These are phyloP conservation scores for Rosa rugosa DNA, from an alignment of 306 rosid genomes.

Conservation along the genomic window DNA sequence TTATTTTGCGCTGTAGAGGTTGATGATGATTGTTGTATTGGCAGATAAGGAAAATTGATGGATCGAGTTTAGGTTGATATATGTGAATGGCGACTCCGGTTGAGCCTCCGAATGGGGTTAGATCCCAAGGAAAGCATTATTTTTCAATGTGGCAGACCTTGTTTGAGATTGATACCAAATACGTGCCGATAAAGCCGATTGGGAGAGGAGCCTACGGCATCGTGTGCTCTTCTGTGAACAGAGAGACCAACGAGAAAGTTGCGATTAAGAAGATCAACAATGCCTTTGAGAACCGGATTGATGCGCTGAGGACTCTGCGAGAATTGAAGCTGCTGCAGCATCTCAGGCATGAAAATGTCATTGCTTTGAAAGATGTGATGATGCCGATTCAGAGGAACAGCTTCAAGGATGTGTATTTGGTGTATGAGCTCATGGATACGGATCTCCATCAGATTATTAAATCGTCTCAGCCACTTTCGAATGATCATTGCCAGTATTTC, in stretches of 20 bases:
- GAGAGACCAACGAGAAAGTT: conserved; percentile 76
- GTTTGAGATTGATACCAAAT: conserved; percentile 87
- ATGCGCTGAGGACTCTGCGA: conserved; percentile 80
- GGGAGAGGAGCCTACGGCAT: conserved; percentile 93
- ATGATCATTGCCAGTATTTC: conserved; percentile 93
- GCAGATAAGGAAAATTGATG: background rate
- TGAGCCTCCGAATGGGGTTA: conserved; percentile 87
- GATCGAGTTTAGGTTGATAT: background rate
- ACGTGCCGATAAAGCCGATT: conserved; percentile 88
- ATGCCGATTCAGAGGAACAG: conserved; percentile 64
- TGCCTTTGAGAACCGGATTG: conserved; percentile 79
- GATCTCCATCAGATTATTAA: conserved; percentile 93
- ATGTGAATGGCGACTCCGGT: conserved; percentile 88
- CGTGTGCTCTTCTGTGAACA: conserved; percentile 84
- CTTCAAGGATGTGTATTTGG: conserved; percentile 89
- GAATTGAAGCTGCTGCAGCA: conserved; percentile 88
- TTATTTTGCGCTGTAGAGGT: background rate
- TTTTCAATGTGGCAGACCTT: conserved; percentile 89
- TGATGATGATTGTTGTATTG: background rate
- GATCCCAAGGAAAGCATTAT: conserved; percentile 71
- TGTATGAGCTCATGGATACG: conserved; percentile 96
- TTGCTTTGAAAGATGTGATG: conserved; percentile 90
- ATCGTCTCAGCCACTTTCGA: conserved; percentile 77
- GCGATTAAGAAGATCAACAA: conserved; percentile 87
- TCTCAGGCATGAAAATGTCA: conserved; percentile 81